phyloP scores from a whole-genome alignment of 108 stramenopile genomes.

The Parmales sp. region DNA sequence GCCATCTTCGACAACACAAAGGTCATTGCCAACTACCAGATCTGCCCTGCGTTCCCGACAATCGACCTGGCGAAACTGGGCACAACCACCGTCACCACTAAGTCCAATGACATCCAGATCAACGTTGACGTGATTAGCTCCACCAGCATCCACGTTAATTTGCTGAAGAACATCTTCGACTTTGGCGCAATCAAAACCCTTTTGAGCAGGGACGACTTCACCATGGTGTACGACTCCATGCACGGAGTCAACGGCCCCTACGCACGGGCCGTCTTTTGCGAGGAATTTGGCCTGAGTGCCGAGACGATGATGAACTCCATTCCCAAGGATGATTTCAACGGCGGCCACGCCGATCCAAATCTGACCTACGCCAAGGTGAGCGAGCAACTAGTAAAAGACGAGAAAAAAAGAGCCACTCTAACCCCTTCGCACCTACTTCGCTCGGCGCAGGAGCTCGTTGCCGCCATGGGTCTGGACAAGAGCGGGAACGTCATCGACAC shows the following conservation, averaged over 20 bases:
- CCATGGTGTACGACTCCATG: conserved; percentile 97
- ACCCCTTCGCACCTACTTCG: too few relatives aligned
- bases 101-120: conserved; percentile 67
- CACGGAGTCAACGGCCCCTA: conserved; percentile 96
- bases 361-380: conserved; percentile 98
- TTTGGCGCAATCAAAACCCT: conserved; percentile 84
- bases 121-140: conserved; percentile 81
- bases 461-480: conserved; percentile 76
- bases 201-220: conserved; percentile 83
- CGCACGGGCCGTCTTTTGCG: conserved; percentile 84
- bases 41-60: conserved; percentile 78
- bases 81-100: conserved; percentile 45
- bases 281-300: conserved; percentile 79
- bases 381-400: too few relatives aligned
- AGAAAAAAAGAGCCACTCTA: too few relatives aligned
- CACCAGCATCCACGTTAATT: conserved; percentile 68
- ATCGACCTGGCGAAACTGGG: conserved; percentile 74
- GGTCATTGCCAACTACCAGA: conserved; percentile 78
- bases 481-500: conserved; percentile 69
- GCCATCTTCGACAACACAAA: conserved; percentile 80
- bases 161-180: conserved; percentile 94
- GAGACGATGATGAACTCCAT: conserved; percentile 67
- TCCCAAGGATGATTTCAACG: conserved; percentile 93
- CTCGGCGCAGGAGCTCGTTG: conserved; percentile 90
- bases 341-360: conserved; percentile 99